Evolutionary conservation across 768 basidiomycete genomes (phyloP).

Genomic region (Rhizopogon salebrosus): DNA sequence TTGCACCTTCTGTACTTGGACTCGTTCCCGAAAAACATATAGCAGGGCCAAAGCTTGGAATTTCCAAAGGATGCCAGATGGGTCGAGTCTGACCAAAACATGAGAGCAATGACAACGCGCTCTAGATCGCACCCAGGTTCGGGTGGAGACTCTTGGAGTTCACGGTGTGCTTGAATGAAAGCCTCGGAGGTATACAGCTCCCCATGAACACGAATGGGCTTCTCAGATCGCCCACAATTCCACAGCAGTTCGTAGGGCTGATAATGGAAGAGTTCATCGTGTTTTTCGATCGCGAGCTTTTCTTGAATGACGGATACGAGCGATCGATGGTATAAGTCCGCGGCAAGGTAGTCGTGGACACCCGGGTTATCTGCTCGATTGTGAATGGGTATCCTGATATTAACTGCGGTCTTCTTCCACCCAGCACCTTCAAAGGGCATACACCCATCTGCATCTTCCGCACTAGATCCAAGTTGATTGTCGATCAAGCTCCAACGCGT

Average conservation of each 20-base stretch:
- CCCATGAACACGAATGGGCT: constrained; percentile 8
- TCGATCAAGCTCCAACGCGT: not conserved
- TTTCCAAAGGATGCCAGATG: constrained; percentile 26
- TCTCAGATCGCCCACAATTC: not conserved
- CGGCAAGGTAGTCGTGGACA: not conserved
- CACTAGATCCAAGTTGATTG: not conserved
- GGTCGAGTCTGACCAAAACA: constrained; percentile 30
- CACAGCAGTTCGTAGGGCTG: constrained; percentile 16
- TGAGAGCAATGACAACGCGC: constrained; percentile 13
- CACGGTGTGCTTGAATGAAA: constrained; percentile 12
- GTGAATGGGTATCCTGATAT: constrained; percentile 8
- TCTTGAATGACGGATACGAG: constrained; percentile 10
- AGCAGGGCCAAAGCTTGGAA: constrained; percentile 21
- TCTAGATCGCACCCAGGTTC: constrained; percentile 12
- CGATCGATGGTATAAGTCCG: constrained; percentile 8
- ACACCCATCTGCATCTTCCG: not conserved
- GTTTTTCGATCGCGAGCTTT: constrained; percentile 9
- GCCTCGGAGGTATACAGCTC: constrained; percentile 15
- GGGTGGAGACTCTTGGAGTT: constrained; percentile 11
- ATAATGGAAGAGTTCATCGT: constrained; percentile 12
- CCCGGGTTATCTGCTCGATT: not conserved
- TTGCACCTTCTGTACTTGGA: constrained; percentile 14
- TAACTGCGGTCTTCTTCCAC: constrained; percentile 8
- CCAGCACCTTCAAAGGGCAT: constrained; percentile 8
- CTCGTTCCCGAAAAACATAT: constrained; percentile 19